These are phyloP conservation scores for Serendipita sp. DNA, from an alignment of 768 basidiomycete genomes.

Conservation along the genomic window DNA sequence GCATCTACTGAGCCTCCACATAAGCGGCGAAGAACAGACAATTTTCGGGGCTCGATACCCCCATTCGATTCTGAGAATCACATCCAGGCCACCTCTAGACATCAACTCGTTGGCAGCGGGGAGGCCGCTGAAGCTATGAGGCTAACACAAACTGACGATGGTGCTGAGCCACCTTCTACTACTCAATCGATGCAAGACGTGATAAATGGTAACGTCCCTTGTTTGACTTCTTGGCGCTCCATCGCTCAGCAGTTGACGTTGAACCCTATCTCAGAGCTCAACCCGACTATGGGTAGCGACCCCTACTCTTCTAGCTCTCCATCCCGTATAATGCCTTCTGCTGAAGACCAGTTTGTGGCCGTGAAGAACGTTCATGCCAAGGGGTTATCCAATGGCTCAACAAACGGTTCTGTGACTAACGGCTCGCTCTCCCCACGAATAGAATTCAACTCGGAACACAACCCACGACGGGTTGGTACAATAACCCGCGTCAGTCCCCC, in stretches of 20 bases:
- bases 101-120: background rate
- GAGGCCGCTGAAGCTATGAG: background rate
- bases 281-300: background rate
- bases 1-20: background rate
- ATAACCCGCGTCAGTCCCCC: slow-evolving; percentile 49
- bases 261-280: background rate
- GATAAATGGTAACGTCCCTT: background rate
- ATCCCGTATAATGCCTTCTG: background rate
- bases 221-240: background rate
- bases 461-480: slow-evolving; percentile 13
- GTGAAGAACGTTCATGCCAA: slow-evolving; percentile 3
- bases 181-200: background rate
- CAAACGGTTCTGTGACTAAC: slow-evolving; percentile 14
- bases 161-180: background rate
- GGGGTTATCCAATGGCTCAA: background rate
- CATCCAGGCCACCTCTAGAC: too few relatives aligned
- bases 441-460: slow-evolving; percentile 26
- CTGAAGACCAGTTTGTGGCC: background rate
- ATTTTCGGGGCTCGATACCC: background rate
- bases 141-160: background rate
- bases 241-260: background rate
- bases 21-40: background rate
- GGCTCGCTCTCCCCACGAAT: slow-evolving; percentile 22
- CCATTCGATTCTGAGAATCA: too few relatives aligned
- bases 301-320: background rate